Evolutionary conservation across 1,284 basidiomycete genomes (phyloP).

Genomic region (Ganoderma sinense): DNA sequence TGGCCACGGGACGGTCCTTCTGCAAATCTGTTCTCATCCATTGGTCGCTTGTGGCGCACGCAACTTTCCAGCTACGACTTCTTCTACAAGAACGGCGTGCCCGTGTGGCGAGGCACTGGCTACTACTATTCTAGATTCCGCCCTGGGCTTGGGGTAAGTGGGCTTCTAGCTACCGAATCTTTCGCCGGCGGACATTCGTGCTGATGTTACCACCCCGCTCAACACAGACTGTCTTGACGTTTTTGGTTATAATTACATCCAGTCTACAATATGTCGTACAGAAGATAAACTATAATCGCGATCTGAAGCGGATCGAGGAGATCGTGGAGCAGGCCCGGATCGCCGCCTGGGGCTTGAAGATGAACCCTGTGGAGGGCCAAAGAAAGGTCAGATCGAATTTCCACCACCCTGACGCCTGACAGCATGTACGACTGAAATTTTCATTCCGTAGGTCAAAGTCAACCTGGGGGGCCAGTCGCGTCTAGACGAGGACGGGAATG

Average conservation of each 20-base stretch:
- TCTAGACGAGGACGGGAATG: conserved; percentile 63
- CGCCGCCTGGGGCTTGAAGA: conserved; percentile 80
- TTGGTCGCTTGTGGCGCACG: neutral
- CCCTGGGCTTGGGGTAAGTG: conserved; percentile 81
- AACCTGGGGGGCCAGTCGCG: conserved; percentile 64
- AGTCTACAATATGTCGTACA: conserved; percentile 84
- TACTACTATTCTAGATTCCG: conserved; percentile 95
- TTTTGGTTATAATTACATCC: conserved; percentile 79
- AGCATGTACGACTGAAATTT: neutral
- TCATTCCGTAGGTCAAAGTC: conserved; percentile 66
- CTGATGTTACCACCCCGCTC: neutral
- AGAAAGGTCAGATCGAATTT: conserved; percentile 62
- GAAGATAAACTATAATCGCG: conserved; percentile 76
- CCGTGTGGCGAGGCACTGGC: conserved; percentile 86
- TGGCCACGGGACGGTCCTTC: conserved; percentile 9
- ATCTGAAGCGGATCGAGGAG: conserved; percentile 73
- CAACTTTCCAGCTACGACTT: conserved; percentile 74
- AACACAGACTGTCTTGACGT: conserved; percentile 72
- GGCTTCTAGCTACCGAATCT: neutral
- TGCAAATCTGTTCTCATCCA: conserved; percentile 3
- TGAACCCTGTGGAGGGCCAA: conserved; percentile 63
- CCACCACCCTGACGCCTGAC: neutral
- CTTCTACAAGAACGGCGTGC: conserved; percentile 92
- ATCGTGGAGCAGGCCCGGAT: conserved; percentile 69
- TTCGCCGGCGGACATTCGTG: neutral